Evolutionary conservation across 768 basidiomycete species (phyloP).

Genomic region (Trametes coccinea): DNA sequence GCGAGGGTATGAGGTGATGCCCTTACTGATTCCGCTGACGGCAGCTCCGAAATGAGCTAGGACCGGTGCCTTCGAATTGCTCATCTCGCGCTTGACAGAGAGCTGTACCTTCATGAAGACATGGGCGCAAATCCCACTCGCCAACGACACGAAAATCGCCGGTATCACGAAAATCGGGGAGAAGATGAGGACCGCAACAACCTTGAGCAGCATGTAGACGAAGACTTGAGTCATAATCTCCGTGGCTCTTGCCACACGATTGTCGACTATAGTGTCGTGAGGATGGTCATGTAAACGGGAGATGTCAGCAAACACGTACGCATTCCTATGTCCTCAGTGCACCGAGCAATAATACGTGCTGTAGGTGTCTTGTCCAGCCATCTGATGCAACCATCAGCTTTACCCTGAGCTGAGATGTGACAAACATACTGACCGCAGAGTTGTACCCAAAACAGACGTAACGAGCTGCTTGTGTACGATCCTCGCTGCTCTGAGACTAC

Average conservation of each 20-base stretch:
- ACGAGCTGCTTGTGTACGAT: slow-evolving; percentile 53
- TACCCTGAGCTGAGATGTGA: slow-evolving; percentile 40
- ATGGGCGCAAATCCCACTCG: slow-evolving; percentile 44
- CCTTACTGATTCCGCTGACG: slow-evolving; percentile 47
- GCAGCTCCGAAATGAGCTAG: slow-evolving; percentile 53
- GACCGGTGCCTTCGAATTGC: slow-evolving; percentile 48
- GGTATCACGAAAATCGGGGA: slow-evolving; percentile 44
- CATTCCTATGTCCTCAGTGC: slow-evolving; percentile 21
- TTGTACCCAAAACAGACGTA: slow-evolving; percentile 51
- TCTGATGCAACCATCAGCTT: slow-evolving; percentile 36
- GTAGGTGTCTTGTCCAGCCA: slow-evolving; percentile 52
- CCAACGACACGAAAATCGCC: slow-evolving; percentile 34
- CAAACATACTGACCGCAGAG: slow-evolving; percentile 39
- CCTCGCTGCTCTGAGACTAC: slow-evolving; percentile 53
- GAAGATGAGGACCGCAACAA: slow-evolving; percentile 39
- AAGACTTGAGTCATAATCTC: slow-evolving; percentile 37
- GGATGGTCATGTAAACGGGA: background rate
- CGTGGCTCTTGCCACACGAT: slow-evolving; percentile 30
- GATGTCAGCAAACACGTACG: background rate
- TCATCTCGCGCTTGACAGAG: slow-evolving; percentile 56
- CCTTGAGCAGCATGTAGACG: slow-evolving; percentile 37
- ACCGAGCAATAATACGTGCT: slow-evolving; percentile 44
- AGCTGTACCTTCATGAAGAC: slow-evolving; percentile 58
- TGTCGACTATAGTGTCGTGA: slow-evolving; percentile 32
- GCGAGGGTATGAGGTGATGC: background rate